Evolutionary conservation across 2,329 filamentous ascomycete species (phyloP), one percentile per base, ranked within the genome.

Genomic region (Cytospora schulzeri): DNA sequence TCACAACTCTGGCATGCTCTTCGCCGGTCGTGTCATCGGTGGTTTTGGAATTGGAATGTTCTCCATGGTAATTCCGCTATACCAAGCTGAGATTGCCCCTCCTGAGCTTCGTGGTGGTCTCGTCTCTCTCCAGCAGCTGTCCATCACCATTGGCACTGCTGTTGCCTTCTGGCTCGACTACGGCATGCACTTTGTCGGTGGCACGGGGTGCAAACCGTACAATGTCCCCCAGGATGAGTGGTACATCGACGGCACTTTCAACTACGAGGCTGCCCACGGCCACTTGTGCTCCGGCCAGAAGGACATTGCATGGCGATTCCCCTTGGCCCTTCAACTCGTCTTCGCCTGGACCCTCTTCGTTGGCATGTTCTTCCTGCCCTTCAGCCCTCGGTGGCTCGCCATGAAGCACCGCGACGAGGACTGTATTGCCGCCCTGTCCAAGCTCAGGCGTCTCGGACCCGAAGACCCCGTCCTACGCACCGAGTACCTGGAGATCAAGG

Each of bases 11-110:
- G 62, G 65, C 28, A 56, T 71, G 70, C 72, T 83, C 22, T 80
- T 82, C 63, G 76, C 74, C 19, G 80, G 79, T 1, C 74, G 81
- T 17, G 77, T 81, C 48, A 76, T 83, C 57, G 78, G 78, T 19
- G 80, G 81, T 63, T 64, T 82, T 22, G 81, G 80, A 3, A 79
- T 82, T 66, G 81, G 81, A 15, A 78, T 79, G 70, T 79, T 78
- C 7, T 80, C 78, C 2, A 76, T 80, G 55, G 76, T 81, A 28
- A 76, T 78, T 35, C 75, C 75, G 7, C 68, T 76, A 14, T 76
- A 76, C 63, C 70, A 73, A 24, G 70, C 73, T 24, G 73, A 76
- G 67, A 71, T 73, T 31, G 63, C 66, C 11, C 66, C 66, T 5
- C 66, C 66, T 29, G 66, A 67, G 61, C 56, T 67, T 3, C 63